Evolutionary conservation across 2,329 filamentous ascomycete genomes (phyloP).

Genomic region (Scedosporium aurantiacum): DNA sequence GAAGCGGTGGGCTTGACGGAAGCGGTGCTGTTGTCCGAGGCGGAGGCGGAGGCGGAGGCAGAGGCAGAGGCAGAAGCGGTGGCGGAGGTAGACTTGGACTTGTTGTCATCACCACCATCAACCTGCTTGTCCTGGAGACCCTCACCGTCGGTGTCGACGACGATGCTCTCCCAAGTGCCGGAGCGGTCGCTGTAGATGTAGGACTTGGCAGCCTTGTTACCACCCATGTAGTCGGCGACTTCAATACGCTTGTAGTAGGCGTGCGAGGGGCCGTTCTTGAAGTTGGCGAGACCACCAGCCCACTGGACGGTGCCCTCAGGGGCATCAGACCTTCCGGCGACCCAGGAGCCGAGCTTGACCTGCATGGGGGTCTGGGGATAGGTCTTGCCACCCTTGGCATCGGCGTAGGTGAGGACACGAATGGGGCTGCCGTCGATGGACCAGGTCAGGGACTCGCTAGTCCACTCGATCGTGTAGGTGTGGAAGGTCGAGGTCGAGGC

Average conservation of each 20-base stretch:
- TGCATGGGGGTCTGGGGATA: constrained; percentile 68
- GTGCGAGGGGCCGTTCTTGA: constrained; percentile 28
- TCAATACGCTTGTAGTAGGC: constrained; percentile 34
- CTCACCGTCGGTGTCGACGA: constrained; percentile 15
- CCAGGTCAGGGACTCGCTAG: constrained; percentile 51
- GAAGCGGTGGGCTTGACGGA: constrained; percentile 1
- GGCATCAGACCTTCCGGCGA: constrained; percentile 46
- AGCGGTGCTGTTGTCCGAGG: constrained; percentile 1
- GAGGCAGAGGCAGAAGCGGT: neutral
- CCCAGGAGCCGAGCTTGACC: constrained; percentile 59
- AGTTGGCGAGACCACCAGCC: constrained; percentile 49
- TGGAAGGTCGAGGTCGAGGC: constrained; percentile 42
- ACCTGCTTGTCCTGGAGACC: neutral
- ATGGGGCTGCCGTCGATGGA: constrained; percentile 49
- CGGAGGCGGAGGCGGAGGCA: neutral
- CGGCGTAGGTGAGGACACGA: constrained; percentile 48
- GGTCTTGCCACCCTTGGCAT: constrained; percentile 45
- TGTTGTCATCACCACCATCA: constrained; percentile 1
- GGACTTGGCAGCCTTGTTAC: constrained; percentile 25
- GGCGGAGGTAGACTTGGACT: neutral
- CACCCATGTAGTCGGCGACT: constrained; percentile 32
- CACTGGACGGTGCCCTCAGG: constrained; percentile 59
- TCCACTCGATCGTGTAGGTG: constrained; percentile 62
- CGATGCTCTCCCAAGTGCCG: constrained; percentile 31
- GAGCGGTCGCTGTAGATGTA: constrained; percentile 31